These are phyloP conservation scores for Bjerkandera adusta DNA, from an alignment of 1,284 basidiomycete species.

Conservation along the genomic window DNA sequence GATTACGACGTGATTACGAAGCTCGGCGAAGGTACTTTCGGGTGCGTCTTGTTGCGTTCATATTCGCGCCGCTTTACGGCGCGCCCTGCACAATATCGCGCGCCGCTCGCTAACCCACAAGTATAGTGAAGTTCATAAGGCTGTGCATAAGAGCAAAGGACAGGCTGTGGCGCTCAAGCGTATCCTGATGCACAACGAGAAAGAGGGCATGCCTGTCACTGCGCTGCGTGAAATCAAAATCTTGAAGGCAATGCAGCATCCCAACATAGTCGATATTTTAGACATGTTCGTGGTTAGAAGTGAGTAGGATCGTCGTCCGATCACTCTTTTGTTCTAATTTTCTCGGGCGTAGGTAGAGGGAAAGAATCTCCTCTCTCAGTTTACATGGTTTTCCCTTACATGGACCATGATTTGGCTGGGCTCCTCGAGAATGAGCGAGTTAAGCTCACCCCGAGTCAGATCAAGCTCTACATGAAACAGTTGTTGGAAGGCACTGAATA, in stretches of 20 bases:
- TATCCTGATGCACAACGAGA: slow-evolving; percentile 95
- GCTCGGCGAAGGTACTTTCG: slow-evolving; percentile 94
- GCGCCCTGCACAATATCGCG: too few species aligned
- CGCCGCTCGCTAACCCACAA: background rate
- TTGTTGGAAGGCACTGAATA: slow-evolving; percentile 93
- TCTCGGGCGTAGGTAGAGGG: slow-evolving; percentile 45
- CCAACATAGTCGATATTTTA: slow-evolving; percentile 83
- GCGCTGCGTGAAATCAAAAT: slow-evolving; percentile 99
- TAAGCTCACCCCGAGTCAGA: slow-evolving; percentile 76
- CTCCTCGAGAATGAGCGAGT: slow-evolving; percentile 89
- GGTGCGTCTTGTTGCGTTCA: slow-evolving; percentile 51
- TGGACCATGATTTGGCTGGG: slow-evolving; percentile 98
- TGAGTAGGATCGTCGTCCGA: slow-evolving; percentile 32
- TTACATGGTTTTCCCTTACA: slow-evolving; percentile 99
- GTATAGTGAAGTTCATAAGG: slow-evolving; percentile 85
- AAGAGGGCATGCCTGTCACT: slow-evolving; percentile 95
- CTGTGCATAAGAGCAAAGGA: slow-evolving; percentile 62
- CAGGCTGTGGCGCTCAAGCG: slow-evolving; percentile 86
- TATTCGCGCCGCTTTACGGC: too few species aligned
- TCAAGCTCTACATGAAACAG: slow-evolving; percentile 97
- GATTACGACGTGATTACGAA: slow-evolving; percentile 84
- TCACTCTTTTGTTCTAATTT: slow-evolving; percentile 1
- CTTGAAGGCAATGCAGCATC: slow-evolving; percentile 86
- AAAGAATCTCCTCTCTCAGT: slow-evolving; percentile 74
- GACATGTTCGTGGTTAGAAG: slow-evolving; percentile 89